Conservation (phyloP, 352 stramenopile species). For the Globisporangium canariense region DNA sequence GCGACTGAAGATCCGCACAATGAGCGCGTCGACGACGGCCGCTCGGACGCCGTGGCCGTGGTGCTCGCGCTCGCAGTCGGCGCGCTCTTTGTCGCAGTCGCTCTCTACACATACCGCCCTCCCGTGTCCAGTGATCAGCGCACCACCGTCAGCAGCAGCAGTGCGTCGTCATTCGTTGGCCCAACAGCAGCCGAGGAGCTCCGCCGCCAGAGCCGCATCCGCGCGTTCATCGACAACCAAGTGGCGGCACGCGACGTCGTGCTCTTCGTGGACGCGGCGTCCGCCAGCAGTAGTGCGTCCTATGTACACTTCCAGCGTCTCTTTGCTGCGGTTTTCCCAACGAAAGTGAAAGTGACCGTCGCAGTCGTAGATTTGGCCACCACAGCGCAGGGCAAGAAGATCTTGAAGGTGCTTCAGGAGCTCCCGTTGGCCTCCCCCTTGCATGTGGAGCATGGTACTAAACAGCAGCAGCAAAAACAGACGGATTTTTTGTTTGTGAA, state of each 20-base stretch:
- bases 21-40: background rate
- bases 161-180: background rate
- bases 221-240: slow-evolving; percentile 9
- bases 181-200: background rate
- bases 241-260: slow-evolving; percentile 10
- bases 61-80: slow-evolving; percentile 8
- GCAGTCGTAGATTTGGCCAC: slow-evolving; percentile 24
- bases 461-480: background rate
- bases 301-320: slow-evolving; percentile 6
- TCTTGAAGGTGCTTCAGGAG: slow-evolving; percentile 21
- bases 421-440: background rate
- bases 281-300: background rate
- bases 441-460: background rate
- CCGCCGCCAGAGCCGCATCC: background rate
- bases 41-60: slow-evolving; percentile 1
- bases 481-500: slow-evolving; percentile 31
- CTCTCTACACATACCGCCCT: slow-evolving; percentile 3
- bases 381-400: slow-evolving; percentile 24
- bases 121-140: background rate
- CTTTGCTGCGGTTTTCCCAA: slow-evolving; percentile 2
- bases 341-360: background rate
- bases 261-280: slow-evolving; percentile 11
- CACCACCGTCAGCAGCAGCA: background rate
- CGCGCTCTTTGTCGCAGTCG: slow-evolving; percentile 9
- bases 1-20: background rate